phyloP scores from a whole-genome alignment of 208 protist genomes.

The Crithidia mellificae region DNA sequence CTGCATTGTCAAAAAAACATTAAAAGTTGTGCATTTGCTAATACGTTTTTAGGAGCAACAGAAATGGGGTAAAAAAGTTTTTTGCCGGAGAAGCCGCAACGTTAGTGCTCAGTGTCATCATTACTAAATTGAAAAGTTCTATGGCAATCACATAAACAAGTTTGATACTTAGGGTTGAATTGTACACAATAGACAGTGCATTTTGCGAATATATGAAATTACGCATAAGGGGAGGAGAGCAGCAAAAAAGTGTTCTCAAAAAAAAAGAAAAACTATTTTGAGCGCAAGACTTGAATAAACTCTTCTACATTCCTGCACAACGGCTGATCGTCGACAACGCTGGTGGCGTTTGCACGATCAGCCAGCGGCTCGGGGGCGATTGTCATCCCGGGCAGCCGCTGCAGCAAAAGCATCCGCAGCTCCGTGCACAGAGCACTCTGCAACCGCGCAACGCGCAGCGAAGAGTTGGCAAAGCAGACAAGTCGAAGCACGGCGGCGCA shows the following conservation, averaged over 20 bases:
- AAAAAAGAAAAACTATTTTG: not conserved
- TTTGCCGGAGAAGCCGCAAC: too few species aligned
- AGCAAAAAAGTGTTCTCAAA: too few species aligned
- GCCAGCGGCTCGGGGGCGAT: not conserved
- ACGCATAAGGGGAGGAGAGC: not conserved
- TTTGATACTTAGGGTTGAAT: too few species aligned
- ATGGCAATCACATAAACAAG: too few species aligned
- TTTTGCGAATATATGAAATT: not conserved
- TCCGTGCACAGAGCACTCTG: conserved; percentile 8
- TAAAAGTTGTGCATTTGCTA: too few species aligned
- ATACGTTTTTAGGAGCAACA: too few species aligned
- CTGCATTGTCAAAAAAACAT: too few species aligned
- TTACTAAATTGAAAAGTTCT: too few species aligned
- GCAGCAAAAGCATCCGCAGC: conserved; percentile 14
- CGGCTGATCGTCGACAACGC: not conserved
- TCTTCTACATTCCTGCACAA: not conserved
- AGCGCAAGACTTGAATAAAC: not conserved
- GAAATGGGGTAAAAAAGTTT: too few species aligned
- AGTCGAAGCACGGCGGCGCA: conserved; percentile 13
- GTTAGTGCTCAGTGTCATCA: too few species aligned
- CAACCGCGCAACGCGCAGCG: not conserved
- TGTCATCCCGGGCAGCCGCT: conserved; percentile 17
- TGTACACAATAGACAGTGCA: too few species aligned
- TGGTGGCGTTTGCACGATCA: not conserved
- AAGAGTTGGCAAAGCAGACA: conserved; percentile 10